Evolutionary conservation across 148 eudicot genomes (phyloP).

Genomic region (Gaultheria prostrata): DNA sequence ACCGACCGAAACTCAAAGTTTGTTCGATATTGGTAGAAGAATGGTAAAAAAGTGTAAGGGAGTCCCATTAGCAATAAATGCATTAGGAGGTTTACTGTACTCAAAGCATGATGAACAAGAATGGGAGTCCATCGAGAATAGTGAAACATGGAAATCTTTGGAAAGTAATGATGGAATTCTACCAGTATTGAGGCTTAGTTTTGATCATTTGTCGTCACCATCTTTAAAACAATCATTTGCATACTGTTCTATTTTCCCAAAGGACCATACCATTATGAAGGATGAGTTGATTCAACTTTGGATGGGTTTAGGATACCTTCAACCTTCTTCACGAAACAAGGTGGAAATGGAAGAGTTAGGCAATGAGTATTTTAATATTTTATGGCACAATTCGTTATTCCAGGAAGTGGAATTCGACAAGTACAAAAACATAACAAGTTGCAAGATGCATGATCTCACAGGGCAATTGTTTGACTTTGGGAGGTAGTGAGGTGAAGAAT

Average conservation of each 20-base stretch:
- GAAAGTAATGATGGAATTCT: no score
- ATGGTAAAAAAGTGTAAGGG: conserved; percentile 14
- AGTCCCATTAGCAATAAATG: conserved; percentile 19
- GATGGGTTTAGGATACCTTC: no score
- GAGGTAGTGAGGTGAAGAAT: background rate
- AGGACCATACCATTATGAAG: background rate
- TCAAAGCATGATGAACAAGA: background rate
- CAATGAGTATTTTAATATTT: background rate
- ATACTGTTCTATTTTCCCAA: background rate
- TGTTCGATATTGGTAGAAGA: conserved; percentile 3
- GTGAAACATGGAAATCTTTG: background rate
- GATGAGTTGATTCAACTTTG: no score
- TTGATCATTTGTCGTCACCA: background rate
- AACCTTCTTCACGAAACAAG: no score
- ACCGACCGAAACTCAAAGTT: background rate
- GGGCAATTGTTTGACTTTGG: background rate
- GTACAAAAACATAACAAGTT: background rate
- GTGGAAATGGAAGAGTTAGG: background rate
- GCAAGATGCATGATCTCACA: background rate
- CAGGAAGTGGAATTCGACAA: background rate
- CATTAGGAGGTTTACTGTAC: conserved; percentile 1
- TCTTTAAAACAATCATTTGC: background rate
- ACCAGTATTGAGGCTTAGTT: no score
- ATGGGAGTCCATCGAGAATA: background rate
- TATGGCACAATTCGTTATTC: background rate